phyloP scores from a whole-genome alignment of 805 yeast species.

The Metschnikowia henanensis region DNA sequence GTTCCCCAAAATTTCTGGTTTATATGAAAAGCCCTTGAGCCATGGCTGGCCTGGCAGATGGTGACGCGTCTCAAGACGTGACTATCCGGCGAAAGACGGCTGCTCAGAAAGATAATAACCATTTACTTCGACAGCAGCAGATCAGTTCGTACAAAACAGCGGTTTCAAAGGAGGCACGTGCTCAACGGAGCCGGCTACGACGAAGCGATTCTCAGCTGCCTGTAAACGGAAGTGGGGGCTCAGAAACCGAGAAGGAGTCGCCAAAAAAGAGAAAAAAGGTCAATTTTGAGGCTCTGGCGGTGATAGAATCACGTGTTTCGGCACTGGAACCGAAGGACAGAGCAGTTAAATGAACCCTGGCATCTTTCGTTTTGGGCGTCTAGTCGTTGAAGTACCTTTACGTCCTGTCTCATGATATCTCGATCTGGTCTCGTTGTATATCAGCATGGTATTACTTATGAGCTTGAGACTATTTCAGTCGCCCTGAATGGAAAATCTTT shows the following conservation, averaged over 20 bases:
- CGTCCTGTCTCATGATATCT: too few relatives aligned
- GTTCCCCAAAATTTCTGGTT: too few relatives aligned
- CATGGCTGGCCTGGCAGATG: conserved; percentile 5
- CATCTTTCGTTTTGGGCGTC: too few relatives aligned
- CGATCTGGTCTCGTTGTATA: too few relatives aligned
- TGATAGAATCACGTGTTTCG: too few relatives aligned
- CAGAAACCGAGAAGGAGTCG: conserved; percentile 6
- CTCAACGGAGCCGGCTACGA: conserved; percentile 19
- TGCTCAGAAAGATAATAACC: conserved; percentile 16
- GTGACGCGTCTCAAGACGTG: conserved; percentile 4
- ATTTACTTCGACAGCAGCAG: conserved; percentile 22
- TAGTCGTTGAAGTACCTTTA: too few relatives aligned
- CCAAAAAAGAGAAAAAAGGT: conserved; percentile 28
- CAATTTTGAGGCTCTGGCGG: conserved; percentile 17
- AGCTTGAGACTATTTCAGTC: too few relatives aligned
- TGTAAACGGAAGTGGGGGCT: background rate
- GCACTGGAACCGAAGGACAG: background rate
- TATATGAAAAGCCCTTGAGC: too few relatives aligned
- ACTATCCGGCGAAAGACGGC: conserved; percentile 13
- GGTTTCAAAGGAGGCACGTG: conserved; percentile 29
- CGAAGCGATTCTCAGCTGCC: background rate
- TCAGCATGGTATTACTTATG: too few relatives aligned
- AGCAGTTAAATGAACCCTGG: too few relatives aligned
- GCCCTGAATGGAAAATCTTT: too few relatives aligned
- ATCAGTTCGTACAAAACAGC: conserved; percentile 26